Evolutionary conservation across 495 filamentous ascomycete genomes (phyloP).

Genomic region (Xylaria venustula): DNA sequence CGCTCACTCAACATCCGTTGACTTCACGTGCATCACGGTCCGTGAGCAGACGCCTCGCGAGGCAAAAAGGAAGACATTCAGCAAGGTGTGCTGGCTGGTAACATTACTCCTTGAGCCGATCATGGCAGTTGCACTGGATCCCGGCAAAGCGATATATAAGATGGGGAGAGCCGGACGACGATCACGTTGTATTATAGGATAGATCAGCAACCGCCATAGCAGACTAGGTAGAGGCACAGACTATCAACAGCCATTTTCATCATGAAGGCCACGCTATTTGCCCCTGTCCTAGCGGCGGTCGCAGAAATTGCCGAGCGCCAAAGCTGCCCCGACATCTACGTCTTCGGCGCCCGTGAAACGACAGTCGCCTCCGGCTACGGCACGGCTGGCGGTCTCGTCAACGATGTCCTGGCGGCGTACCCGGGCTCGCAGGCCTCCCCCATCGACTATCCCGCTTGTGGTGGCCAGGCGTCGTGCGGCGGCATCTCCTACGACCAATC

Average conservation of each 20-base stretch:
- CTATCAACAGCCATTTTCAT: conserved; percentile 31
- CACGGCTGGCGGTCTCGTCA: conserved; percentile 52
- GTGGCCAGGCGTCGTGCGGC: conserved; percentile 50
- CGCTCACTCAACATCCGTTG: background rate
- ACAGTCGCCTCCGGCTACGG: conserved; percentile 56
- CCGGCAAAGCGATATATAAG: conserved; percentile 4
- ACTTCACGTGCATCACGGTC: background rate
- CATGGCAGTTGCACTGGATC: background rate
- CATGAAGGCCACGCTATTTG: conserved; percentile 15
- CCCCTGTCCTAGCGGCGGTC: conserved; percentile 12
- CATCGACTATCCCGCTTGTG: conserved; percentile 53
- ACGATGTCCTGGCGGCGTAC: conserved; percentile 50
- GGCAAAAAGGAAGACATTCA: background rate
- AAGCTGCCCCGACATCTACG: conserved; percentile 55
- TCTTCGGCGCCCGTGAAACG: conserved; percentile 66
- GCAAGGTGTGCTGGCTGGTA: background rate
- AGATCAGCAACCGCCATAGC: background rate
- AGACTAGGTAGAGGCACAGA: background rate
- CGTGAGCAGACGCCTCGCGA: background rate
- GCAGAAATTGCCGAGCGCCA: conserved; percentile 25
- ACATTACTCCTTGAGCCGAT: background rate
- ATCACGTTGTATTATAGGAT: background rate
- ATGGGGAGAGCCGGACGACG: background rate
- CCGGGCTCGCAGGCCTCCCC: conserved; percentile 56
- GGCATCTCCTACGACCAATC: conserved; percentile 54